Evolutionary conservation across 2,329 filamentous ascomycete species (phyloP).

Genomic region (Penicillium fuscoglaucum): DNA sequence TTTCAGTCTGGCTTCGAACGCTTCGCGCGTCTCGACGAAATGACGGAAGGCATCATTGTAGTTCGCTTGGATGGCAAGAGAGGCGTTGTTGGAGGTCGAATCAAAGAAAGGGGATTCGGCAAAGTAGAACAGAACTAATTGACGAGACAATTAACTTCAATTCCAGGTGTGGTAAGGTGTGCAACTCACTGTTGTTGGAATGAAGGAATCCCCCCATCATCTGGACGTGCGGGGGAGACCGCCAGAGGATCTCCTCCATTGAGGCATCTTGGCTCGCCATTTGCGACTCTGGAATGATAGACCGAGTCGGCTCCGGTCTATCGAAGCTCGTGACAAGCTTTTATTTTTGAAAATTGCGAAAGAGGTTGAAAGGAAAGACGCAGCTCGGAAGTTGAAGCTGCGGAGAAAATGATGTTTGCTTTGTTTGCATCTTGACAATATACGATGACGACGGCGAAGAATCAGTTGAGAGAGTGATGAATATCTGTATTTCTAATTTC

Average conservation of each 20-base stretch:
- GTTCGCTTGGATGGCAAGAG: slow-evolving; percentile 54
- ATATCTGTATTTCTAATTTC: background rate
- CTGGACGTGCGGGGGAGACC: slow-evolving; percentile 47
- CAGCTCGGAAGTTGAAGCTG: slow-evolving; percentile 5
- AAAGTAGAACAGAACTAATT: slow-evolving; percentile 61
- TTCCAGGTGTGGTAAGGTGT: background rate
- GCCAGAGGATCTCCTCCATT: slow-evolving; percentile 49
- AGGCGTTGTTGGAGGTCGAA: slow-evolving; percentile 59
- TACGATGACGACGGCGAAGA: background rate
- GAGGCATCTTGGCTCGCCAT: slow-evolving; percentile 42
- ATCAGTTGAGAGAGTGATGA: background rate
- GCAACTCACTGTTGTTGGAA: slow-evolving; percentile 45
- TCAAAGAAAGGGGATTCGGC: slow-evolving; percentile 65
- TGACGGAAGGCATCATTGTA: slow-evolving; percentile 52
- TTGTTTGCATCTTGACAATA: slow-evolving; percentile 28
- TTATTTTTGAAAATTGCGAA: slow-evolving; percentile 1
- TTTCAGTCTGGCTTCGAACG: slow-evolving; percentile 56
- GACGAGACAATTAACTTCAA: background rate
- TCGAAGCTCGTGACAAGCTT: background rate
- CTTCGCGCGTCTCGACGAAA: slow-evolving; percentile 55
- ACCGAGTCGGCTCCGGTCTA: background rate
- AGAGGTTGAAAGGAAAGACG: background rate
- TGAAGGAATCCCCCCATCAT: slow-evolving; percentile 49
- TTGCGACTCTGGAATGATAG: background rate
- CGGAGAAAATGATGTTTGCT: slow-evolving; percentile 27